Evolutionary conservation across 495 filamentous ascomycete genomes (phyloP).

Genomic region (Xanthoparmelia taractica): DNA sequence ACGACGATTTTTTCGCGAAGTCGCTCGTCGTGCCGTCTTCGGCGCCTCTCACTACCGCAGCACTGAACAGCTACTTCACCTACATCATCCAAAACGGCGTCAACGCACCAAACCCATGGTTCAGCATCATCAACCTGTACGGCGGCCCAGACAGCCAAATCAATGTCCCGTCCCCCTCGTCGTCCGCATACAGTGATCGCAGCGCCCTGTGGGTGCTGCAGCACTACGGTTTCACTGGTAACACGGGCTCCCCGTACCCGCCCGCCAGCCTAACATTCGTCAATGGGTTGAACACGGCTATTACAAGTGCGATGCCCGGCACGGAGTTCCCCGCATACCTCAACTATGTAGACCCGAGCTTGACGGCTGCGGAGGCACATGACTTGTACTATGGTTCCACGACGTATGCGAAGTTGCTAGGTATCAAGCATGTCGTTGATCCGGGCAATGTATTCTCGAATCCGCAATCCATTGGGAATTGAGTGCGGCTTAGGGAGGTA

Average conservation of each 20-base stretch:
- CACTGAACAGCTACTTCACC: slow-evolving; percentile 39
- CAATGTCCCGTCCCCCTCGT: slow-evolving; percentile 36
- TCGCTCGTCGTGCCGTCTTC: slow-evolving; percentile 33
- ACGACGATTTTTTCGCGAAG: slow-evolving; percentile 48
- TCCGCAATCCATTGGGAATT: slow-evolving; percentile 48
- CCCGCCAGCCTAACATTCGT: slow-evolving; percentile 40
- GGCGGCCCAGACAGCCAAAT: slow-evolving; percentile 46
- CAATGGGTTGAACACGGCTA: slow-evolving; percentile 31
- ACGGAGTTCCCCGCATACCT: slow-evolving; percentile 47
- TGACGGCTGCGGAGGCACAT: slow-evolving; percentile 37
- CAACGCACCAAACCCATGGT: slow-evolving; percentile 36
- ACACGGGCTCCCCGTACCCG: slow-evolving; percentile 32
- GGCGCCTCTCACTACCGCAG: slow-evolving; percentile 31
- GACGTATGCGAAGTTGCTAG: slow-evolving; percentile 37
- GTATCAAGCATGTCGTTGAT: slow-evolving; percentile 49
- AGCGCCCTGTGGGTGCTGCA: slow-evolving; percentile 53
- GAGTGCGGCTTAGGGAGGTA: background rate
- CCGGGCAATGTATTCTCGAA: slow-evolving; percentile 53
- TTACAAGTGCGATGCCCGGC: slow-evolving; percentile 32
- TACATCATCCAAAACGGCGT: slow-evolving; percentile 33
- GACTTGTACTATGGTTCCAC: slow-evolving; percentile 41
- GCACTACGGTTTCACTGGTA: slow-evolving; percentile 45
- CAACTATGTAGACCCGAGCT: slow-evolving; percentile 55
- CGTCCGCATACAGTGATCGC: slow-evolving; percentile 51
- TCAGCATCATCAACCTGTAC: slow-evolving; percentile 47